Conservation (phyloP, 1,139 yeast species). For the Geotrichum aggregatum region DNA sequence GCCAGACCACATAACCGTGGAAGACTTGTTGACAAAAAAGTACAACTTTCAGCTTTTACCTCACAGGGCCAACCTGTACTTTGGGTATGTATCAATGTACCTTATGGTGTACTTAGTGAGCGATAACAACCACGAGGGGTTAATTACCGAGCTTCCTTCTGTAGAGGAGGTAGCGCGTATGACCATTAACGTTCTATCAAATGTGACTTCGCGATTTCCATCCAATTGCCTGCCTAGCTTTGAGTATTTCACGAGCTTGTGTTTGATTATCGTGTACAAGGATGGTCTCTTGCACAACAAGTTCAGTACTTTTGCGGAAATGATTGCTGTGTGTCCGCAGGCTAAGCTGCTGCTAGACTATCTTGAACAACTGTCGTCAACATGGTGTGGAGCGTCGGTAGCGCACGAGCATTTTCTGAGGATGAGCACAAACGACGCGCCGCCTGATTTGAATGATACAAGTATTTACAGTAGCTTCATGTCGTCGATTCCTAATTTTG, state of each 20-base stretch:
- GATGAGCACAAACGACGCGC: not conserved
- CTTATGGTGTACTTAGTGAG: not conserved
- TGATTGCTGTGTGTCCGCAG: not conserved
- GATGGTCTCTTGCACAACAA: not conserved
- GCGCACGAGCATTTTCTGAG: not conserved
- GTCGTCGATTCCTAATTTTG: conserved; percentile 1
- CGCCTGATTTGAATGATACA: not conserved
- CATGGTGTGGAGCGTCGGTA: not conserved
- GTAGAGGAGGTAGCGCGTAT: not conserved
- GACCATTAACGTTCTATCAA: not conserved
- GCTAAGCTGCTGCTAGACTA: not conserved
- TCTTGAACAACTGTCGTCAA: not conserved
- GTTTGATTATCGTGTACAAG: not conserved
- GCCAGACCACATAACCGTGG: not conserved
- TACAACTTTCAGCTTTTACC: not conserved
- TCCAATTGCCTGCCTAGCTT: not conserved
- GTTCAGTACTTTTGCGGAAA: not conserved
- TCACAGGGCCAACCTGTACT: not conserved
- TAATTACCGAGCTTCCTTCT: not conserved
- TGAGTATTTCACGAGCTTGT: not conserved
- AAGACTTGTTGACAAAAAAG: not conserved
- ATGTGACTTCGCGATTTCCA: not conserved
- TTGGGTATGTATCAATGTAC: not conserved
- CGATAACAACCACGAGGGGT: not conserved
- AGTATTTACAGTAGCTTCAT: conserved; percentile 1